Percentiles rank a stretch among this genome's conserved stretches.
These are phyloP conservation scores for Powellomyces hirtus DNA, from an alignment of 192 early-diverging fungal species.

Conservation along the genomic window DNA sequence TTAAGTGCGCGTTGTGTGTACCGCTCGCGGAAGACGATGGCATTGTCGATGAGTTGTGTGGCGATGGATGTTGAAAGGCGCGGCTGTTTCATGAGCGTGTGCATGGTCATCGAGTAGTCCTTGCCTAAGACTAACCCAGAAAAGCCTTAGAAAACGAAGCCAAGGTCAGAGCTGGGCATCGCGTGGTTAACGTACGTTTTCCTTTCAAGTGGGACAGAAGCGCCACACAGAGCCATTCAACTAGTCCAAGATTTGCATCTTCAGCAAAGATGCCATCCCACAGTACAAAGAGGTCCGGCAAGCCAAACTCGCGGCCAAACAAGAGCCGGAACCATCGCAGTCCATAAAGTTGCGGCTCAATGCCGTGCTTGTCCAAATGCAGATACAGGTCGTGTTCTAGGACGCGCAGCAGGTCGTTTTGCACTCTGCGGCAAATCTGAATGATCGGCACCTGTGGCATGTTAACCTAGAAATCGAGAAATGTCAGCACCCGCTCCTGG, in stretches of 20 bases:
- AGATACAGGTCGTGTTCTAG: conserved; percentile 71
- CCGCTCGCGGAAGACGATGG: conserved; percentile 13
- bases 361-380: conserved; percentile 70
- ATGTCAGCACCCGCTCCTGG: not conserved
- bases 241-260: conserved; percentile 69
- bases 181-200: conserved; percentile 54
- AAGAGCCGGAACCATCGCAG: conserved; percentile 92
- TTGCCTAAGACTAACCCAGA: conserved; percentile 38
- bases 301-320: conserved; percentile 84
- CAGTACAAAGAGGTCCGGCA: conserved; percentile 66
- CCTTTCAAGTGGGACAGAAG: conserved; percentile 69
- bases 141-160: not conserved
- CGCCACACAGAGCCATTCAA: conserved; percentile 79
- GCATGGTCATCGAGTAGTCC: conserved; percentile 38
- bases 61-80: conserved; percentile 6
- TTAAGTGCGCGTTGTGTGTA: conserved; percentile 22
- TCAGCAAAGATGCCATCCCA: conserved; percentile 94
- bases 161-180: not conserved
- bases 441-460: conserved; percentile 61
- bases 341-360: conserved; percentile 95
- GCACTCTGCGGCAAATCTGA: conserved; percentile 65
- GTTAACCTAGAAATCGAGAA: not conserved
- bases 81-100: conserved; percentile 41
- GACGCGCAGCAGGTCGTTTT: conserved; percentile 64
- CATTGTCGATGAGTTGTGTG: conserved; percentile 20